phyloP scores from a whole-genome alignment of 495 filamentous ascomycete genomes.

The Eremomyces bilateralis region DNA sequence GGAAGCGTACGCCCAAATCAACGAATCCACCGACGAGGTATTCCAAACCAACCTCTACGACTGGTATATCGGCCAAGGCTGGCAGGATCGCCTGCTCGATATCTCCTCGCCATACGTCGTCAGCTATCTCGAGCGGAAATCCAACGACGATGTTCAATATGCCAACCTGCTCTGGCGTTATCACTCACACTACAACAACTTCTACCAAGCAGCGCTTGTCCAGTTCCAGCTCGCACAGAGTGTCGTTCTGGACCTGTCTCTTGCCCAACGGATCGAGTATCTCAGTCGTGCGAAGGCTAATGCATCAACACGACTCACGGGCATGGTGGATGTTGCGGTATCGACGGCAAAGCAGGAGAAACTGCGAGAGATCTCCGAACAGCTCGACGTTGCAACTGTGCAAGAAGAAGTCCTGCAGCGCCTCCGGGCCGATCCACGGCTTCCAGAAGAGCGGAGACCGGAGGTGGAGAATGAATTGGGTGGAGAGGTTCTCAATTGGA shows the following conservation, averaged over 20 bases:
- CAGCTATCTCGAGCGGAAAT: constrained; percentile 60
- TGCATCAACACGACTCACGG: constrained; percentile 36
- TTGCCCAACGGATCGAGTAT: constrained; percentile 70
- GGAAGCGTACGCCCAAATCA: constrained; percentile 75
- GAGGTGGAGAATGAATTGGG: constrained; percentile 45
- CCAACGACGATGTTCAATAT: constrained; percentile 41
- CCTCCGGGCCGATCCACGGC: constrained; percentile 47
- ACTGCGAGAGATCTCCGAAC: constrained; percentile 57
- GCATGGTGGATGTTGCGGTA: background rate
- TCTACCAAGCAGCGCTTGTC: constrained; percentile 67
- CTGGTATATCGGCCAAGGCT: constrained; percentile 74
- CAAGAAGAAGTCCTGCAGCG: constrained; percentile 80
- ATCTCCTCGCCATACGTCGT: constrained; percentile 67
- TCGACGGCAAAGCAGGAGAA: constrained; percentile 31
- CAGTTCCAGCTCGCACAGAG: constrained; percentile 68
- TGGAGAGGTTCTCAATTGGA: constrained; percentile 48
- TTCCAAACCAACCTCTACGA: constrained; percentile 92
- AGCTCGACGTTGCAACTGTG: constrained; percentile 83
- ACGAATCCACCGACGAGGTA: constrained; percentile 67
- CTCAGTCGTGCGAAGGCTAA: constrained; percentile 74
- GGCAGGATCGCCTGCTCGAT: constrained; percentile 62
- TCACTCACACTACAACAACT: constrained; percentile 55
- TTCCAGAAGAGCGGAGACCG: constrained; percentile 32
- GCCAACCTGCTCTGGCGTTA: constrained; percentile 89
- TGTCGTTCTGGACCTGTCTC: constrained; percentile 38